Base-by-base conservation (phyloP, 1,284 basidiomycete species). In the Ganoderma resinaceum region DNA sequence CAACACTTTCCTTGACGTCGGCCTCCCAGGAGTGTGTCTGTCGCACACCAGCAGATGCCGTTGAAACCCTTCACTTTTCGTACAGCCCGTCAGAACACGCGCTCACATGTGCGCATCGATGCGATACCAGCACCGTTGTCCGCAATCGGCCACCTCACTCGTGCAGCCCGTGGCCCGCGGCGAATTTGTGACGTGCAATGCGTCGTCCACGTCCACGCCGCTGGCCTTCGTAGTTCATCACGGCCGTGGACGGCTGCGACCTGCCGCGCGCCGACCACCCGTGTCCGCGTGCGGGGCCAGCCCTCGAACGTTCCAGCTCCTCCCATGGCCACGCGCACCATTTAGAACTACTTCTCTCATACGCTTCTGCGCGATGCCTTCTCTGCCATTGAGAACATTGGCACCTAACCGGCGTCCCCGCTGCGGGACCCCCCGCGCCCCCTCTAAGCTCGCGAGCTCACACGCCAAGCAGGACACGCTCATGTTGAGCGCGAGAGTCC, bases 301-400 rank as follows among this genome's bases (percentile, higher is more conserved):
- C 66, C 68, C 70, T 67, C 64, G 68, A 69, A 63, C 68, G 68
- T 61, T 67, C 68, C 70, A 69, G 62, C 38, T 46, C 53, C 26
- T 49, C 66, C 40, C 66, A 49, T 49, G 46, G 46, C 46, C 46
- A 60, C 35, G 58, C 65, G 61, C 66, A 66, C 53, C 4, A 57
- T 46, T 66, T 66, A 66, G 66, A 66, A 66, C 61, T 38, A 8
- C 66, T 64, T 67, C 62, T 49, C 29, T 16, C 20, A n/a, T 14
- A 53, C 26, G 26, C 57, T 59, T 60, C 58, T 60, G 58, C 23
- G 38, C 57, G 61, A 23, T 33, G 55, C 61, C 62, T 67, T 57
- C 58, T 42, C 53, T 58, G 61, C 52, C 52, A 55, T 55, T 55
- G 46, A 49, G 23, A 49, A 23, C 26, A 26, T 23, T 26, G 29